These are phyloP conservation scores for Aspergillus thermomutatus DNA, from an alignment of 2,329 filamentous ascomycete genomes.

Conservation along the genomic window DNA sequence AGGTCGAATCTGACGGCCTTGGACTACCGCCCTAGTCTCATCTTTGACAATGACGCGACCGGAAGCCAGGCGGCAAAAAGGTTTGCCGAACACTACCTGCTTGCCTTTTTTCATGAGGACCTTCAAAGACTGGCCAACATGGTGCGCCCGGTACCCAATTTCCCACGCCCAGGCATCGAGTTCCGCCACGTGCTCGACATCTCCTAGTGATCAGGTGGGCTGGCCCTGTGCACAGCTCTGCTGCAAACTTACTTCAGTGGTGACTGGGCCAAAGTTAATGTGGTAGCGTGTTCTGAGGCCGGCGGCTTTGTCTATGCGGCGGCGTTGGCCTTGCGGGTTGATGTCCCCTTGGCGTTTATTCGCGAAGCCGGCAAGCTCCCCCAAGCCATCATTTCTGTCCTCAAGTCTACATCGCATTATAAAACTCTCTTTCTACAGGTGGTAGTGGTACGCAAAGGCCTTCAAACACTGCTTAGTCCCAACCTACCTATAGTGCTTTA, in stretches of 20 bases:
- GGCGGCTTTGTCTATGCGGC: constrained; percentile 58
- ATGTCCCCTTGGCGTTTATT: constrained; percentile 49
- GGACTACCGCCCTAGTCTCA: constrained; percentile 42
- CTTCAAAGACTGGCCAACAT: constrained; percentile 49
- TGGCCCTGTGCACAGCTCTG: constrained; percentile 51
- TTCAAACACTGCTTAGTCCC: too few species aligned
- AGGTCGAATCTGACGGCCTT: constrained; percentile 19
- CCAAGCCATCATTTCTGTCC: constrained; percentile 50
- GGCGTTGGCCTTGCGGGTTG: constrained; percentile 43
- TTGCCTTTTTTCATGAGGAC: constrained; percentile 48
- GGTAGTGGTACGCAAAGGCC: too few species aligned
- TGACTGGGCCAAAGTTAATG: constrained; percentile 47
- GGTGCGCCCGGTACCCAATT: constrained; percentile 49
- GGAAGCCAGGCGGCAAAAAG: constrained; percentile 38
- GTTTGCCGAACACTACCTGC: constrained; percentile 44
- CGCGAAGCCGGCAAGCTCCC: constrained; percentile 59
- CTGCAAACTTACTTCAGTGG: constrained; percentile 46
- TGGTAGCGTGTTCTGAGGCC: constrained; percentile 53
- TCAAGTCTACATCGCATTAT: constrained; percentile 50
- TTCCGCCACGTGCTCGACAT: constrained; percentile 61
- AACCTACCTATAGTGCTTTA: too few species aligned
- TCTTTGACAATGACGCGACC: constrained; percentile 51
- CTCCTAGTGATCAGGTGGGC: constrained; percentile 49
- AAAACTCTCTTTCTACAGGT: too few species aligned
- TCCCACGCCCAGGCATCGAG: constrained; percentile 49